Conservation (phyloP, 2,329 filamentous ascomycete species). For the Ophiosphaerella narmari region DNA sequence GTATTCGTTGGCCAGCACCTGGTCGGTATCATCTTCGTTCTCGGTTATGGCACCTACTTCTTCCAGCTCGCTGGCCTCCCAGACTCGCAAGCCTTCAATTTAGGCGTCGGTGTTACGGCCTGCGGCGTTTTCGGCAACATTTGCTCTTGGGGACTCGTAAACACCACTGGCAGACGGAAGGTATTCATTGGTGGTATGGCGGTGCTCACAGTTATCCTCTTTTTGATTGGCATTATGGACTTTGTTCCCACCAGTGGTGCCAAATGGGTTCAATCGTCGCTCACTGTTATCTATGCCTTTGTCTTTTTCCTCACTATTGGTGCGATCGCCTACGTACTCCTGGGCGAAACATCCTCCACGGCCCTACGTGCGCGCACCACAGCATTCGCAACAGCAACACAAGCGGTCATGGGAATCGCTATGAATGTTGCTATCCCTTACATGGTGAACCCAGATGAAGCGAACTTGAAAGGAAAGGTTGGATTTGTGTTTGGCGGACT, state of each 20-base stretch:
- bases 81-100: conserved; percentile 42
- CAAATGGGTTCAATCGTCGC: conserved; percentile 42
- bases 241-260: conserved; percentile 49
- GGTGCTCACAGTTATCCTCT: conserved; percentile 62
- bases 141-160: conserved; percentile 77
- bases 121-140: conserved; percentile 76
- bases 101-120: conserved; percentile 59
- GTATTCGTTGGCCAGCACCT: conserved; percentile 51
- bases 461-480: conserved; percentile 45
- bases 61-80: conserved; percentile 49
- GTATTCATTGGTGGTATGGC: conserved; percentile 70
- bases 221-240: conserved; percentile 79
- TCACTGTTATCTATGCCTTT: conserved; percentile 52
- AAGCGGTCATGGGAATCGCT: conserved; percentile 43
- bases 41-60: conserved; percentile 51
- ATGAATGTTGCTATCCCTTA: conserved; percentile 44
- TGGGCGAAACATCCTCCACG: conserved; percentile 79
- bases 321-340: conserved; percentile 83
- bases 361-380: conserved; percentile 86
- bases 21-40: conserved; percentile 47
- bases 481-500: conserved; percentile 48
- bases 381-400: conserved; percentile 65
- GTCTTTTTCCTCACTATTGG: conserved; percentile 84
- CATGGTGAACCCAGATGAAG: conserved; percentile 48
- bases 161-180: conserved; percentile 71